Conservation (phyloP, 495 filamentous ascomycete genomes). For the Cercophora newfieldiana region DNA sequence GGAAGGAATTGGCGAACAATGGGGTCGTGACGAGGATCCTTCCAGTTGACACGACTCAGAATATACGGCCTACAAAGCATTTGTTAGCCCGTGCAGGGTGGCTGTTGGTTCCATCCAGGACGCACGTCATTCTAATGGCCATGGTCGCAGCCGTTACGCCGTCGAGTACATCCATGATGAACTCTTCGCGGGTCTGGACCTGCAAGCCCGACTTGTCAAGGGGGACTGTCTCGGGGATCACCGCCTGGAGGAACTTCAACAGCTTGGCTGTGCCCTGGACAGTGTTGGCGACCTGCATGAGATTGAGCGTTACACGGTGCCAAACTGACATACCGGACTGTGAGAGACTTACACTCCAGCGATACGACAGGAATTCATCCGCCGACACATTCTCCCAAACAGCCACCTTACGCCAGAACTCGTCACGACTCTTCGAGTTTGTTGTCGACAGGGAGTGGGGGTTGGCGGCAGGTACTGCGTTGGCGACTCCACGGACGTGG, state of each 20-base stretch:
- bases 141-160: conserved; percentile 54
- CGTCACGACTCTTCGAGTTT: conserved; percentile 21
- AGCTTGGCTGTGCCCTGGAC: conserved; percentile 43
- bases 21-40: conserved; percentile 54
- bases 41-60: conserved; percentile 55
- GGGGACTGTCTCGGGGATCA: conserved; percentile 49
- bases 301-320: neutral
- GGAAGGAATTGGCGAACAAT: conserved; percentile 57
- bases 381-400: conserved; percentile 45
- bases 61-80: conserved; percentile 51
- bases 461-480: neutral
- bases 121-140: conserved; percentile 52
- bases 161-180: conserved; percentile 51
- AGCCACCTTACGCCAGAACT: conserved; percentile 48
- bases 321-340: neutral
- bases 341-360: conserved; percentile 46
- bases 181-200: conserved; percentile 48
- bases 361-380: conserved; percentile 46
- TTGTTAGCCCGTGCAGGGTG: conserved; percentile 16
- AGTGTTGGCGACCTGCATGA: conserved; percentile 37
- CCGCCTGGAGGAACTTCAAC: conserved; percentile 41
- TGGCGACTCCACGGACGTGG: neutral
- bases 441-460: conserved; percentile 13
- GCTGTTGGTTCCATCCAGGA: neutral
- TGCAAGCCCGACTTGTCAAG: conserved; percentile 26